phyloP scores from a whole-genome alignment of 805 yeast genomes.

The Ogataea polymorpha region DNA sequence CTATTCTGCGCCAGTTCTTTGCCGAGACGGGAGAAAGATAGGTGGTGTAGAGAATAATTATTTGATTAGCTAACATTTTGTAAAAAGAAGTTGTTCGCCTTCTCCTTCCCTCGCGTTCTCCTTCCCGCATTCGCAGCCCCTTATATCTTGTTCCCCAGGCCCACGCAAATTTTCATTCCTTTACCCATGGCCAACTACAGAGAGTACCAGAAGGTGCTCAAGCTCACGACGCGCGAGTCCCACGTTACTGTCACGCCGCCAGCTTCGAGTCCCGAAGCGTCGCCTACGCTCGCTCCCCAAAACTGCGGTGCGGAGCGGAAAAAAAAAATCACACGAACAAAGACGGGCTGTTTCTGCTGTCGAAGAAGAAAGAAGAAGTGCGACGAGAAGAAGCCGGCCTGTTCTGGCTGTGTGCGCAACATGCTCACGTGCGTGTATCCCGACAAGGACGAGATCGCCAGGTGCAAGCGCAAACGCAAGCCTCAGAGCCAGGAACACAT shows the following conservation, averaged over 20 bases:
- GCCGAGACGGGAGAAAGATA: constrained; percentile 43
- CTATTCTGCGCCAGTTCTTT: constrained; percentile 89
- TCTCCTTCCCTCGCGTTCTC: constrained; percentile 10
- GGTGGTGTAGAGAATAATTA: neutral
- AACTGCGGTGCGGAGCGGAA: constrained; percentile 8
- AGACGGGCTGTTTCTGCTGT: constrained; percentile 39
- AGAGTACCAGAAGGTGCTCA: constrained; percentile 33
- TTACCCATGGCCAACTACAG: constrained; percentile 30
- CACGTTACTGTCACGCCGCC: constrained; percentile 20
- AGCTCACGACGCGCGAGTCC: constrained; percentile 13
- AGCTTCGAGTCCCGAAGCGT: constrained; percentile 20
- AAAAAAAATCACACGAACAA: constrained; percentile 34
- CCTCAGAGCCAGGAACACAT: constrained; percentile 1
- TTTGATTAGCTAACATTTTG: neutral
- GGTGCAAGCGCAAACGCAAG: constrained; percentile 10
- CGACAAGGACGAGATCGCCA: constrained; percentile 17
- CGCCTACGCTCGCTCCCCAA: constrained; percentile 17
- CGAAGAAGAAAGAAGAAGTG: constrained; percentile 39
- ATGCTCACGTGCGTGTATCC: constrained; percentile 36
- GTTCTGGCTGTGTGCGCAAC: constrained; percentile 36
- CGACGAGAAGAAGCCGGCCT: constrained; percentile 34
- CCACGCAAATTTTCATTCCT: constrained; percentile 5
- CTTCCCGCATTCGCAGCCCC: neutral
- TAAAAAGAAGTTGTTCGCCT: neutral
- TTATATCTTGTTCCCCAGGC: constrained; percentile 1